These are phyloP conservation scores for Saccharomycopsis vini DNA, from an alignment of 805 yeast species.

Conservation along the genomic window DNA sequence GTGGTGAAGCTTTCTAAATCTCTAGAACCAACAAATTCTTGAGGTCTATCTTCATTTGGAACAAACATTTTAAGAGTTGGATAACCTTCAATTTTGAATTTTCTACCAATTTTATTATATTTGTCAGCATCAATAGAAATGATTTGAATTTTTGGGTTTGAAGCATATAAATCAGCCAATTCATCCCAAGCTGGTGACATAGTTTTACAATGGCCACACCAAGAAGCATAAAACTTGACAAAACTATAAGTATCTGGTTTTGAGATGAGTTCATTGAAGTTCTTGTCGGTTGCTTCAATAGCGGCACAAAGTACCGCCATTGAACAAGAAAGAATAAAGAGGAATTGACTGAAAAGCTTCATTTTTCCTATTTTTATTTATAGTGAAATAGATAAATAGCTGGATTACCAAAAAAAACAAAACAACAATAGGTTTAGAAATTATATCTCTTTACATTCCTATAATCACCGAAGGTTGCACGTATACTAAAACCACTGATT, in stretches of 20 bases:
- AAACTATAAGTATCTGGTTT: constrained; percentile 63
- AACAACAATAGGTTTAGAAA: too few relatives aligned
- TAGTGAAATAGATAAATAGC: too few relatives aligned
- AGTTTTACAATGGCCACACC: constrained; percentile 96
- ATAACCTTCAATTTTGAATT: constrained; percentile 38
- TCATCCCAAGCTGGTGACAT: constrained; percentile 84
- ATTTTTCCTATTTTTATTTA: too few relatives aligned
- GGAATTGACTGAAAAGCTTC: too few relatives aligned
- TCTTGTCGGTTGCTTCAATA: constrained; percentile 37
- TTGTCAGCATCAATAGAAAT: constrained; percentile 46
- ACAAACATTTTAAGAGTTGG: constrained; percentile 42
- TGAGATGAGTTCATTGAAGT: constrained; percentile 46
- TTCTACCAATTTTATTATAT: constrained; percentile 38
- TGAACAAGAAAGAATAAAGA: too few relatives aligned
- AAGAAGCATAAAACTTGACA: constrained; percentile 71
- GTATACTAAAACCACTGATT: too few relatives aligned
- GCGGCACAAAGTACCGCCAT: too few relatives aligned
- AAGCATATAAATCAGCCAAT: constrained; percentile 57
- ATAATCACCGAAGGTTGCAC: too few relatives aligned
- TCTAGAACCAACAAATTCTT: constrained; percentile 40
- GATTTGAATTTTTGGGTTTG: constrained; percentile 29
- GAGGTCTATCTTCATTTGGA: constrained; percentile 33
- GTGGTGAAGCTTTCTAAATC: constrained; percentile 38
- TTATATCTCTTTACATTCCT: too few relatives aligned
- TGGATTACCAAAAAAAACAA: too few relatives aligned